Evolutionary conservation across 331 rosid species (phyloP).

Genomic region (Malus hybrid): DNA sequence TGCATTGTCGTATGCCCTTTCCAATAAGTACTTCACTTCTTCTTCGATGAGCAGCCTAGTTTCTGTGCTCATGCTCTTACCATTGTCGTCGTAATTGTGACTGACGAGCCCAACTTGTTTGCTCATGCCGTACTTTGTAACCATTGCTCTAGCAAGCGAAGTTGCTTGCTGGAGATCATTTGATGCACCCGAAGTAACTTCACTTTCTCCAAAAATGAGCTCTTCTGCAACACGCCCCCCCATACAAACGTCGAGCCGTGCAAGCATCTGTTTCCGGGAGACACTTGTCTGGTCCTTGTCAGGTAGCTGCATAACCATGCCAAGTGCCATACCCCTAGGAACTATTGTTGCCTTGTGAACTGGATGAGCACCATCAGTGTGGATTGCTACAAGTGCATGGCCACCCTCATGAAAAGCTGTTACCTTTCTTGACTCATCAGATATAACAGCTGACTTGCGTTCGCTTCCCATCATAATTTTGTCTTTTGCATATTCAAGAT

Average conservation of each 20-base stretch:
- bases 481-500: conserved; percentile 79
- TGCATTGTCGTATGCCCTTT: conserved; percentile 69
- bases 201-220: conserved; percentile 74
- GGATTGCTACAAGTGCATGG: conserved; percentile 79
- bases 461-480: conserved; percentile 87
- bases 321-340: conserved; percentile 82
- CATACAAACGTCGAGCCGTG: conserved; percentile 75
- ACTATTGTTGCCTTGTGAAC: conserved; percentile 88
- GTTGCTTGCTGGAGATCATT: conserved; percentile 68
- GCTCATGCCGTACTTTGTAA: conserved; percentile 79
- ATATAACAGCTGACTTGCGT: conserved; percentile 73
- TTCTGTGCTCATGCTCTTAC: conserved; percentile 86
- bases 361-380: conserved; percentile 72
- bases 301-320: conserved; percentile 75
- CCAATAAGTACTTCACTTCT: conserved; percentile 60
- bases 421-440: conserved; percentile 54
- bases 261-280: conserved; percentile 76
- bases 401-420: conserved; percentile 90
- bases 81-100: conserved; percentile 64
- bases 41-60: conserved; percentile 76
- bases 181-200: conserved; percentile 75
- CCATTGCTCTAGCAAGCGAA: conserved; percentile 63
- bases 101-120: conserved; percentile 61
- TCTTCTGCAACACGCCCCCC: conserved; percentile 89
- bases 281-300: conserved; percentile 60